Conservation (phyloP, 345 rosid genomes). For the Noccaea bulbosa region DNA sequence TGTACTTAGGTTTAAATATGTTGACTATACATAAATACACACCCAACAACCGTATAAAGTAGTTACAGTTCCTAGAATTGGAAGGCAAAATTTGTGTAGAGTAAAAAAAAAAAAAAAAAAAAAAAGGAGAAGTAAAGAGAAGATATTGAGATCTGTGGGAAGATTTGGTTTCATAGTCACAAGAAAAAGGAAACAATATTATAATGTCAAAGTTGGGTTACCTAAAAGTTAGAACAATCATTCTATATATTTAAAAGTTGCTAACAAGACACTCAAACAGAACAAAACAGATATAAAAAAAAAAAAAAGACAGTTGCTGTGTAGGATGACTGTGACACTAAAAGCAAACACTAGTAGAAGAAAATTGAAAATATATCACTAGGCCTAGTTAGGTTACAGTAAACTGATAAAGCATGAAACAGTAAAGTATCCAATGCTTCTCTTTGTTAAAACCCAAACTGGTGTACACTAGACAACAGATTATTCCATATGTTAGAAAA, state of each 20-base stretch:
- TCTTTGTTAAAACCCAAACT: slow-evolving; percentile 26
- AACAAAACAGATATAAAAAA: slow-evolving; percentile 19
- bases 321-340: slow-evolving; percentile 41
- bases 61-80: background rate
- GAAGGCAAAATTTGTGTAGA: background rate
- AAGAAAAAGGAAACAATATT: slow-evolving; percentile 39
- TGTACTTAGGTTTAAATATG: slow-evolving; percentile 11
- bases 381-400: background rate
- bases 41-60: slow-evolving; percentile 31
- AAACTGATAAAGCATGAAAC: slow-evolving; percentile 10
- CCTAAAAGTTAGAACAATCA: slow-evolving; percentile 46
- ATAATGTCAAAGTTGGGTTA: slow-evolving; percentile 43
- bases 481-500: background rate
- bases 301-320: slow-evolving; percentile 7
- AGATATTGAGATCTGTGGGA: slow-evolving; percentile 35
- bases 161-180: slow-evolving; percentile 40
- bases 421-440: slow-evolving; percentile 35
- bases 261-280: slow-evolving; percentile 39
- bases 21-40: slow-evolving; percentile 28
- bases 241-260: slow-evolving; percentile 33
- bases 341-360: slow-evolving; percentile 33
- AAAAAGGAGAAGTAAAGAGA: background rate
- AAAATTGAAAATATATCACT: slow-evolving; percentile 15
- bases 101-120: background rate
- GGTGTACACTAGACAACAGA: slow-evolving; percentile 22